Evolutionary conservation across 1,284 basidiomycete species (phyloP).

Genomic region (Puccinia coronata): DNA sequence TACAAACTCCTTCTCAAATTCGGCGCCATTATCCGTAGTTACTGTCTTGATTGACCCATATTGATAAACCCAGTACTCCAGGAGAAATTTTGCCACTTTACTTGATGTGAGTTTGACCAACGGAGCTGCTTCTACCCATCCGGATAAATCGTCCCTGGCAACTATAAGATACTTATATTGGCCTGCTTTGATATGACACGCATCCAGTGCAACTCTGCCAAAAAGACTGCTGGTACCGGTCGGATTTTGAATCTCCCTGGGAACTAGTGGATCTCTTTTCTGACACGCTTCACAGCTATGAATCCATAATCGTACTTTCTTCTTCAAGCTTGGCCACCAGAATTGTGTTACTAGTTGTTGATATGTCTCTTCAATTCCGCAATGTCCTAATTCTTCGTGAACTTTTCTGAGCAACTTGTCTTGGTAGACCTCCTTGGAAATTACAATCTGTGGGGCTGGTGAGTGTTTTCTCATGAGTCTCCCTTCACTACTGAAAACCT

Average conservation of each 20-base stretch:
- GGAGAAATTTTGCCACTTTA: not conserved
- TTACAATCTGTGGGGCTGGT: not conserved
- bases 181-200: slow-evolving; percentile 29
- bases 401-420: not conserved
- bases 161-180: slow-evolving; percentile 32
- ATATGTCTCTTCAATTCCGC: slow-evolving; percentile 1
- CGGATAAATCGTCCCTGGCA: slow-evolving; percentile 44
- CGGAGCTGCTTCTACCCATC: slow-evolving; percentile 36
- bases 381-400: not conserved
- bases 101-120: not conserved
- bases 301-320: not conserved
- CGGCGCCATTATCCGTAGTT: not conserved
- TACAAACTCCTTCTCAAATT: slow-evolving; percentile 4
- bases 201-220: slow-evolving; percentile 24
- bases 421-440: not conserved
- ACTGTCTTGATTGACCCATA: not conserved
- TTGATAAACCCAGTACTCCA: not conserved
- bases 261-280: not conserved
- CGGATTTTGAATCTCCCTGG: not conserved
- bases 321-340: slow-evolving; percentile 32
- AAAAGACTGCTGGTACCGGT: not conserved
- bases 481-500: not conserved
- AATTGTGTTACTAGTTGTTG: not conserved
- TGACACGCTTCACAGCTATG: slow-evolving; percentile 17
- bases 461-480: not conserved